Conservation (phyloP, 2,329 filamentous ascomycete genomes). For the Colletotrichum melonis region DNA sequence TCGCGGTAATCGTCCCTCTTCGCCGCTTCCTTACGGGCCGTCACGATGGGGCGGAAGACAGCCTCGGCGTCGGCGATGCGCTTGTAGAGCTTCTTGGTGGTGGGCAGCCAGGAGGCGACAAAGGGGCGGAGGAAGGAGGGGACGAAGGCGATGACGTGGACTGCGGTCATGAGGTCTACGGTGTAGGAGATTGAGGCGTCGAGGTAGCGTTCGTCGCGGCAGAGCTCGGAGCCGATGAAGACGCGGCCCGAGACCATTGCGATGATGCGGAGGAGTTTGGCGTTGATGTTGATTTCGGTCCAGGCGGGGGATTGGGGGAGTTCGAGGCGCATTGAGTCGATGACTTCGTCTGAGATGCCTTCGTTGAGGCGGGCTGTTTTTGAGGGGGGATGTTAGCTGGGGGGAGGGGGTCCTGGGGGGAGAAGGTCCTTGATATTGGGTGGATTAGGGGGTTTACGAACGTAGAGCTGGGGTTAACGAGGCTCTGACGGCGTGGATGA, state of each 20-base stretch:
- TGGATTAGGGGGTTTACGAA: conserved; percentile 16
- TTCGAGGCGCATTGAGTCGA: conserved; percentile 45
- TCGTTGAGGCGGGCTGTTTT: conserved; percentile 48
- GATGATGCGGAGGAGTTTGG: conserved; percentile 57
- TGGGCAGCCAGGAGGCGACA: conserved; percentile 46
- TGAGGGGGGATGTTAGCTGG: neutral
- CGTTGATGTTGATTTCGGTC: conserved; percentile 52
- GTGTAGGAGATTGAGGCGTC: conserved; percentile 57
- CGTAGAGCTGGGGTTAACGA: conserved; percentile 48
- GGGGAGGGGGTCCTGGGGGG: neutral
- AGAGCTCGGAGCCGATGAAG: conserved; percentile 60
- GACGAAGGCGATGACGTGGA: conserved; percentile 10
- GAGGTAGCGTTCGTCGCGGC: conserved; percentile 56
- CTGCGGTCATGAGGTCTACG: conserved; percentile 41
- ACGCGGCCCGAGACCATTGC: conserved; percentile 58
- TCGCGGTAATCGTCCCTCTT: conserved; percentile 37
- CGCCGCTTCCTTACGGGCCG: conserved; percentile 40
- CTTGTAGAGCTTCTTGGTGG: conserved; percentile 46
- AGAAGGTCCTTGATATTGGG: neutral
- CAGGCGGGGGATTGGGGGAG: conserved; percentile 52
- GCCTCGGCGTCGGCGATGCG: conserved; percentile 46
- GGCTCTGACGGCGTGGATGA: conserved; percentile 45
- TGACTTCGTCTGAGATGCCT: conserved; percentile 46
- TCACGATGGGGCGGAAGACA: conserved; percentile 51
- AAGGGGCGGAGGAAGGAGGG: conserved; percentile 47